These are phyloP conservation scores for Chenopodium suecicum DNA, from an alignment of 148 eudicot genomes.

Conservation along the genomic window DNA sequence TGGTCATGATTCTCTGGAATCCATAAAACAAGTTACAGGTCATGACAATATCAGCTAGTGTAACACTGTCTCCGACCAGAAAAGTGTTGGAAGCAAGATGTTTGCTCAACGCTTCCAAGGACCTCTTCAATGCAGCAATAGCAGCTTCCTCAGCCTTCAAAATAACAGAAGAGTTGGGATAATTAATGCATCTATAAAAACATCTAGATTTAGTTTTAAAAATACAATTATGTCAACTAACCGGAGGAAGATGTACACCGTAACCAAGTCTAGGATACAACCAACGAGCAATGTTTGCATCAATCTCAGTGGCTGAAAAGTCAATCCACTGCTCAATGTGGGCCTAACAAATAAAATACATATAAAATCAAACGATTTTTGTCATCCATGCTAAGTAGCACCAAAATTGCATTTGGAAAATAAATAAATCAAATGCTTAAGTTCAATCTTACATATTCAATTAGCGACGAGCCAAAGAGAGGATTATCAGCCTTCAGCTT, in stretches of 20 bases:
- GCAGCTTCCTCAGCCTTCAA: conserved; percentile 66
- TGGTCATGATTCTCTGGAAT: conserved; percentile 46
- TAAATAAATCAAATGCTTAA: neutral
- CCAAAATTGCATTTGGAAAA: no score
- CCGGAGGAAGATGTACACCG: conserved; percentile 40
- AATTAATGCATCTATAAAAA: neutral
- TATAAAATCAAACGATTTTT: neutral
- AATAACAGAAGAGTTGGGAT: neutral
- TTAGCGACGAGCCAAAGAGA: conserved; percentile 48
- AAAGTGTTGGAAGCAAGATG: conserved; percentile 68
- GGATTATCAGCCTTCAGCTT: conserved; percentile 43
- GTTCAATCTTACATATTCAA: conserved; percentile 47
- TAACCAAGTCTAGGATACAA: conserved; percentile 42
- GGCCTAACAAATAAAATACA: conserved; percentile 32
- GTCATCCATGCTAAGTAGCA: neutral
- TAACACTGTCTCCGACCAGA: conserved; percentile 62
- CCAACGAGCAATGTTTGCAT: conserved; percentile 42
- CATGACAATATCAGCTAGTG: conserved; percentile 68
- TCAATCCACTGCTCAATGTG: conserved; percentile 70
- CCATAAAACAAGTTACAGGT: conserved; percentile 54
- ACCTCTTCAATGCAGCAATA: conserved; percentile 59
- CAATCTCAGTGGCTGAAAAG: conserved; percentile 58
- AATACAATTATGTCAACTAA: conserved; percentile 14
- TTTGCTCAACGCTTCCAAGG: conserved; percentile 58
- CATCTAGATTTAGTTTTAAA: neutral